A percentile compares a stretch with the other conserved stretches of the same genome.
Evolutionary conservation across 176 grass and related monocot species (phyloP).

Genomic region (Bothriochloa decipiens): DNA sequence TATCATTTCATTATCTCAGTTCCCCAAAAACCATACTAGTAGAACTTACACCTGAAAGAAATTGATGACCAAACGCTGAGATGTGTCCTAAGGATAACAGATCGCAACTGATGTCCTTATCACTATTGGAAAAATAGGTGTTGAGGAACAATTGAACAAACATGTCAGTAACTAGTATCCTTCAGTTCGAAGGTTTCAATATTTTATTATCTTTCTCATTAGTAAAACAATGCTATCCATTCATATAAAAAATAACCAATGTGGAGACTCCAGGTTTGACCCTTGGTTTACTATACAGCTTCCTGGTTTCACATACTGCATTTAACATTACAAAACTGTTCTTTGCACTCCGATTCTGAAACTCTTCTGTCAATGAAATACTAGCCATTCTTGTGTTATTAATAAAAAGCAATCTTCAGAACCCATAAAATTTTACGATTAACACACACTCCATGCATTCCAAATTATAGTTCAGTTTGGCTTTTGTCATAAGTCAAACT

Average conservation of each 20-base stretch:
- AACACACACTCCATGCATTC: neutral
- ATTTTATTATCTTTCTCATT: neutral
- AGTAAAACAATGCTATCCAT: neutral
- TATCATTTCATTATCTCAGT: neutral
- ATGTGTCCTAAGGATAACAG: neutral
- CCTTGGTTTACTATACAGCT: neutral
- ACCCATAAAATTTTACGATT: neutral
- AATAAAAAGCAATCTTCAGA: neutral
- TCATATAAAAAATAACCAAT: neutral
- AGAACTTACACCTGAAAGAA: neutral
- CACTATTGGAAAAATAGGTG: neutral
- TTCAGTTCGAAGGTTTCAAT: neutral
- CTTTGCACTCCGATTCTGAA: neutral
- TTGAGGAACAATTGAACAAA: neutral
- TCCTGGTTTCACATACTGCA: constrained; percentile 13
- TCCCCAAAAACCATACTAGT: neutral
- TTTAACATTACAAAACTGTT: neutral
- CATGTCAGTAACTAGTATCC: neutral
- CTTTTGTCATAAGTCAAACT: neutral
- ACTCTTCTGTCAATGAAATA: neutral
- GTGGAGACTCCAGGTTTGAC: neutral
- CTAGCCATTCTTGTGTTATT: neutral
- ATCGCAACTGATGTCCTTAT: neutral
- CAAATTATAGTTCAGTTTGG: neutral
- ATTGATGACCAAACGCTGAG: neutral